phyloP scores from a whole-genome alignment of 2,329 filamentous ascomycete genomes.

The Beauveria rudraprayagi region DNA sequence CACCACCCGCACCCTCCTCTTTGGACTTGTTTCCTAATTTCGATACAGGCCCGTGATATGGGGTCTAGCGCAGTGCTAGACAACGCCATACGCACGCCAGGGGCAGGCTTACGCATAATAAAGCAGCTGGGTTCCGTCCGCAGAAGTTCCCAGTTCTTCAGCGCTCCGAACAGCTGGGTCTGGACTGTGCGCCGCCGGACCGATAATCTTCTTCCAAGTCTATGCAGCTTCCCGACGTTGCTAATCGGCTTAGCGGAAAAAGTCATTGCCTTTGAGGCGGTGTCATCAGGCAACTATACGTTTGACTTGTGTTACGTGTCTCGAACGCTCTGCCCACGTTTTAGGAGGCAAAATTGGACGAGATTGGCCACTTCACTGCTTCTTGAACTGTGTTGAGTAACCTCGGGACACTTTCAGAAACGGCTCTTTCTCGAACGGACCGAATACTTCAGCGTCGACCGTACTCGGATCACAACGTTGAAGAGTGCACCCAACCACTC shows the following conservation, averaged over 20 bases:
- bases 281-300: background rate
- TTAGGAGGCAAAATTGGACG: background rate
- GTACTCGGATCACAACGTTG: background rate
- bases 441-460: background rate
- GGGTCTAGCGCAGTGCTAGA: background rate
- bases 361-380: background rate
- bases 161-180: background rate
- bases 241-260: background rate
- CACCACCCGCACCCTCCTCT: background rate
- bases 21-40: conserved; percentile 5
- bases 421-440: background rate
- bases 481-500: background rate
- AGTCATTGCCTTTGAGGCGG: background rate
- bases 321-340: background rate
- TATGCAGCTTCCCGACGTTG: background rate
- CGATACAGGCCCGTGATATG: conserved; percentile 8
- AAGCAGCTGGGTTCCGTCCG: background rate
- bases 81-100: conserved; percentile 4
- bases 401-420: background rate
- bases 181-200: background rate
- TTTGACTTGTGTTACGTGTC: background rate
- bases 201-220: background rate
- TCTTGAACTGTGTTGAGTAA: background rate
- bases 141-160: background rate
- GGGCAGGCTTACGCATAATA: background rate